phyloP scores from a whole-genome alignment of 306 rosid species.

The Mucuna pruriens region DNA sequence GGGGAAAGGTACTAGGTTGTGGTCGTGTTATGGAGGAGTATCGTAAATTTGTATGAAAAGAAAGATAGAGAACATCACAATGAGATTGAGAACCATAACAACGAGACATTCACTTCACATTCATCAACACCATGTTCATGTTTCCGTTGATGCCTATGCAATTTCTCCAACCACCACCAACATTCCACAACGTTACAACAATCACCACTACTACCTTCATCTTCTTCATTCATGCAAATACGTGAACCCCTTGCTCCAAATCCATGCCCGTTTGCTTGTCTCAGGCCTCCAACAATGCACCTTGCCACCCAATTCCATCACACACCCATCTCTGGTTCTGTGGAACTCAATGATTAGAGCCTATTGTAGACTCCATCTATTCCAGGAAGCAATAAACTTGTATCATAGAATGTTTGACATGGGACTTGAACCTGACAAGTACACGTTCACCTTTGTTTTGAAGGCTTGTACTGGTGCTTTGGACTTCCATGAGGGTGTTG shows the following conservation, averaged over 20 bases:
- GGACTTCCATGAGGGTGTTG: slow-evolving; percentile 56
- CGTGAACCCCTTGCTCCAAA: slow-evolving; percentile 61
- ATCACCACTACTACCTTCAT: slow-evolving; percentile 37
- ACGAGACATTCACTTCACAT: slow-evolving; percentile 30
- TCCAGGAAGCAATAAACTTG: slow-evolving; percentile 48
- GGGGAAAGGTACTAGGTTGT: neutral
- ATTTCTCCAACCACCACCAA: slow-evolving; percentile 8
- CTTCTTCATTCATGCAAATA: slow-evolving; percentile 59
- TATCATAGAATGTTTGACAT: slow-evolving; percentile 49
- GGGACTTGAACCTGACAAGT: slow-evolving; percentile 68
- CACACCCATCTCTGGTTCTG: slow-evolving; percentile 54
- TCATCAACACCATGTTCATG: slow-evolving; percentile 22
- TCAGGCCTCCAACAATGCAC: slow-evolving; percentile 49
- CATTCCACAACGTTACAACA: slow-evolving; percentile 19
- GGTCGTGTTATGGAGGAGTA: neutral
- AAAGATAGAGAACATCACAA: neutral
- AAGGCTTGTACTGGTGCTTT: slow-evolving; percentile 67
- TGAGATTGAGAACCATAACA: slow-evolving; percentile 13
- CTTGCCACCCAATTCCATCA: slow-evolving; percentile 40
- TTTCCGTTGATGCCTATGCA: neutral
- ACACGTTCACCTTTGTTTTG: slow-evolving; percentile 67
- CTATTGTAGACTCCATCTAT: slow-evolving; percentile 42
- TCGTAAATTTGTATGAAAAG: neutral
- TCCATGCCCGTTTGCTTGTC: slow-evolving; percentile 57
- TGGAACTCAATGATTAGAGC: slow-evolving; percentile 70